Conservation (phyloP, 805 yeast genomes). For the Metschnikowia borealis region DNA sequence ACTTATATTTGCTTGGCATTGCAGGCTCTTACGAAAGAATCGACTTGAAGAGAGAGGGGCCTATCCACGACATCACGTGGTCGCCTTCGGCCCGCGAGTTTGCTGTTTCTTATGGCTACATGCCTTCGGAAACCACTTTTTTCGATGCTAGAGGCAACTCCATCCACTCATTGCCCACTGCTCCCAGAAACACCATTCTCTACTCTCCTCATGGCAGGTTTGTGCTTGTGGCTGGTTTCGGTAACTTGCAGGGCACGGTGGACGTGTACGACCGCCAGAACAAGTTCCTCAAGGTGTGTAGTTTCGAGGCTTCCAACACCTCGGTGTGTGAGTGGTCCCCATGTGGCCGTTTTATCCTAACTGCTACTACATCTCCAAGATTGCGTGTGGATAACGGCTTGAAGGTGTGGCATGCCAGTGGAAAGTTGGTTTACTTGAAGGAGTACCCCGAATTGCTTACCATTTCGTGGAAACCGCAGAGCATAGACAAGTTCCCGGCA, state of each 20-base stretch:
- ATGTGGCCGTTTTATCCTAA: slow-evolving; percentile 85
- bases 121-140: slow-evolving; percentile 95
- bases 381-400: slow-evolving; percentile 94
- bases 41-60: slow-evolving; percentile 85
- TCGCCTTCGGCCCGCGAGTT: slow-evolving; percentile 94
- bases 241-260: slow-evolving; percentile 94
- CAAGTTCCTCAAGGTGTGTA: slow-evolving; percentile 72
- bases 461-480: slow-evolving; percentile 81
- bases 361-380: slow-evolving; percentile 97
- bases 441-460: slow-evolving; percentile 79
- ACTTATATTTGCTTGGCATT: slow-evolving; percentile 83
- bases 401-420: slow-evolving; percentile 89
- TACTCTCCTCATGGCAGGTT: slow-evolving; percentile 94
- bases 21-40: slow-evolving; percentile 91
- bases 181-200: slow-evolving; percentile 82
- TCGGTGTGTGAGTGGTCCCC: slow-evolving; percentile 98
- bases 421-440: slow-evolving; percentile 70
- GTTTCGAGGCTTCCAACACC: slow-evolving; percentile 89
- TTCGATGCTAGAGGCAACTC: slow-evolving; percentile 92
- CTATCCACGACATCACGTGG: slow-evolving; percentile 97
- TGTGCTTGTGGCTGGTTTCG: slow-evolving; percentile 93
- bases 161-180: slow-evolving; percentile 76
- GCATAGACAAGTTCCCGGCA: slow-evolving; percentile 50
- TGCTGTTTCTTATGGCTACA: slow-evolving; percentile 94
- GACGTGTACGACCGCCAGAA: slow-evolving; percentile 91